Percentiles rank a stretch among this genome's conserved stretches.
phyloP scores from a whole-genome alignment of 225 moss, liverwort and hornwort genomes.

The Bryum argenteum region DNA sequence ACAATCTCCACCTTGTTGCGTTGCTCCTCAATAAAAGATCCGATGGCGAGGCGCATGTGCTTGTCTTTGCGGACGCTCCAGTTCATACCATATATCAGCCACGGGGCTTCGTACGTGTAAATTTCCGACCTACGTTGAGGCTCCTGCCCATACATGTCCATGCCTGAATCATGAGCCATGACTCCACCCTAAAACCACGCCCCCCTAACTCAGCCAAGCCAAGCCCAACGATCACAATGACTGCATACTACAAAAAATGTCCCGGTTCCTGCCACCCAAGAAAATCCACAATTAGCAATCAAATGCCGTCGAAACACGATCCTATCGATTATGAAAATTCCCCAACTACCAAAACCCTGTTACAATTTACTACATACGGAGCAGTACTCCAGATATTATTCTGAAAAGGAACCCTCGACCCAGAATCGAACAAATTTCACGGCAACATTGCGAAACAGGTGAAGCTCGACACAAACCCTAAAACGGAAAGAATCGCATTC shows the following conservation, averaged over 20 bases:
- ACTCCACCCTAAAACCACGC: conserved; percentile 17
- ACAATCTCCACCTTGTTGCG: conserved; percentile 85
- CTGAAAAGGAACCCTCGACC: not conserved
- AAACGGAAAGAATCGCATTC: conserved; percentile 5
- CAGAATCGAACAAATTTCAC: not conserved
- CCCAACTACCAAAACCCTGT: conserved; percentile 6
- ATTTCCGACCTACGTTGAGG: conserved; percentile 81
- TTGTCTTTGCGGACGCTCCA: conserved; percentile 92
- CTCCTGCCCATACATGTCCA: conserved; percentile 78
- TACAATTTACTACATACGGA: not conserved
- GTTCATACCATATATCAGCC: conserved; percentile 90
- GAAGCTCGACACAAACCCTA: conserved; percentile 11
- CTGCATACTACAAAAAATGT: conserved; percentile 16
- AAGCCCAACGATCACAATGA: not conserved
- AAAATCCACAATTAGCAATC: not conserved
- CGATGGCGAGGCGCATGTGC: conserved; percentile 81
- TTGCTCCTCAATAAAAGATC: conserved; percentile 78
- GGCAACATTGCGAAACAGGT: not conserved
- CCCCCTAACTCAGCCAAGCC: conserved; percentile 23
- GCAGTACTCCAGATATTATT: not conserved
- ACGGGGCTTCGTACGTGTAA: conserved; percentile 90
- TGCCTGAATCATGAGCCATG: conserved; percentile 73
- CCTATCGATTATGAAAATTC: not conserved
- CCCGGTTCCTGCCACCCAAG: conserved; percentile 28
- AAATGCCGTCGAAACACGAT: not conserved